Conservation (phyloP, 495 filamentous ascomycete species). For the Margaritispora aquatica region DNA sequence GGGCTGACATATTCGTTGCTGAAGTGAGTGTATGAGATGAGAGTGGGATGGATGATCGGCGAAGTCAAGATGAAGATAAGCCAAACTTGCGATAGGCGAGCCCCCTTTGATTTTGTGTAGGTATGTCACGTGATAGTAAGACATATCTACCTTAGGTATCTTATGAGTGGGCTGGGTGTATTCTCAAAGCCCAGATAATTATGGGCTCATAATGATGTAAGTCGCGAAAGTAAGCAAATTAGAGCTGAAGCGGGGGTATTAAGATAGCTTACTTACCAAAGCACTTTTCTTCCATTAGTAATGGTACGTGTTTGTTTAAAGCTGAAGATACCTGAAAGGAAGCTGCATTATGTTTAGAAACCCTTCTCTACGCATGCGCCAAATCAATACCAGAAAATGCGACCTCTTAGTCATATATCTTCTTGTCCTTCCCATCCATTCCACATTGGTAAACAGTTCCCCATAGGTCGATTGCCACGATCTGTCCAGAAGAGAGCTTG, state of each 20-base stretch:
- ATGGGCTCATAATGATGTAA: too few relatives aligned
- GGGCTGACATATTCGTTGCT: too few relatives aligned
- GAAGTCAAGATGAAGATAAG: neutral
- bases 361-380: neutral
- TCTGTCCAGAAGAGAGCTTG: constrained; percentile 48
- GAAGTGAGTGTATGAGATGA: too few relatives aligned
- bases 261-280: too few relatives aligned
- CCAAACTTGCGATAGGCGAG: neutral
- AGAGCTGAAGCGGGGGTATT: too few relatives aligned
- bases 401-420: neutral
- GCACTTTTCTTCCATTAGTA: too few relatives aligned
- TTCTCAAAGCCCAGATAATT: too few relatives aligned
- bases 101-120: neutral
- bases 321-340: too few relatives aligned
- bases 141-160: neutral
- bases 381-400: neutral
- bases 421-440: constrained; percentile 34
- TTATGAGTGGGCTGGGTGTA: too few relatives aligned
- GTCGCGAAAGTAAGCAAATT: too few relatives aligned
- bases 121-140: neutral
- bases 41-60: neutral
- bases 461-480: constrained; percentile 44
- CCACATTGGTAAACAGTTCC: constrained; percentile 40
- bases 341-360: too few relatives aligned
- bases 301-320: too few relatives aligned